Conservation (phyloP, 2,329 filamentous ascomycete species). For the Aspergillus ochraceus region DNA sequence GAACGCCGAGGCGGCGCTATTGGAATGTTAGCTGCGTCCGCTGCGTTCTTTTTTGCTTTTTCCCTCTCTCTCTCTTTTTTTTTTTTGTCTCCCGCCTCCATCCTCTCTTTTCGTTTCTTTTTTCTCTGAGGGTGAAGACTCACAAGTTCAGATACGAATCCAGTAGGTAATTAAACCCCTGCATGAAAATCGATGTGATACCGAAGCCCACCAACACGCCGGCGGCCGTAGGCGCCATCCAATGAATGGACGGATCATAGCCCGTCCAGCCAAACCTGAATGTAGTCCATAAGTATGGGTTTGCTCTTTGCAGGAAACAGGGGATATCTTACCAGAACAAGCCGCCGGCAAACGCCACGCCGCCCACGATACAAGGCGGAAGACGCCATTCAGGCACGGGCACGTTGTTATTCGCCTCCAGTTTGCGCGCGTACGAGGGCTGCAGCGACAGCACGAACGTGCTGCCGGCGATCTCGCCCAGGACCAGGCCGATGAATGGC, state of each 20-base stretch:
- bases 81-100: neutral
- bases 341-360: slow-evolving; percentile 19
- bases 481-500: slow-evolving; percentile 21
- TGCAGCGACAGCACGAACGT: slow-evolving; percentile 19
- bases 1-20: slow-evolving; percentile 22
- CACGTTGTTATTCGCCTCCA: slow-evolving; percentile 19
- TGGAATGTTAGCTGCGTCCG: neutral
- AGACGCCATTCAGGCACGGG: slow-evolving; percentile 26
- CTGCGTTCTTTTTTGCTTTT: neutral
- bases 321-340: slow-evolving; percentile 20
- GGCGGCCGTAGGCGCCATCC: slow-evolving; percentile 23
- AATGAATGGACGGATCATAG: slow-evolving; percentile 19
- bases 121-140: neutral
- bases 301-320: neutral
- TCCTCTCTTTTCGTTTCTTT: too few species aligned
- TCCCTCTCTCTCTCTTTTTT: neutral
- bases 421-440: slow-evolving; percentile 15
- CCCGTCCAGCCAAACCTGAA: slow-evolving; percentile 29
- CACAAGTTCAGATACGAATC: slow-evolving; percentile 23
- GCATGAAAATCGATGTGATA: slow-evolving; percentile 25
- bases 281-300: neutral
- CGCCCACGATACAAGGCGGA: slow-evolving; percentile 22
- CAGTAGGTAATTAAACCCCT: slow-evolving; percentile 23
- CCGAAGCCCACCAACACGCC: slow-evolving; percentile 25
- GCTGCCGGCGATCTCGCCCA: slow-evolving; percentile 18